phyloP scores from a whole-genome alignment of 2,329 filamentous ascomycete species.

The Alternaria sp. region DNA sequence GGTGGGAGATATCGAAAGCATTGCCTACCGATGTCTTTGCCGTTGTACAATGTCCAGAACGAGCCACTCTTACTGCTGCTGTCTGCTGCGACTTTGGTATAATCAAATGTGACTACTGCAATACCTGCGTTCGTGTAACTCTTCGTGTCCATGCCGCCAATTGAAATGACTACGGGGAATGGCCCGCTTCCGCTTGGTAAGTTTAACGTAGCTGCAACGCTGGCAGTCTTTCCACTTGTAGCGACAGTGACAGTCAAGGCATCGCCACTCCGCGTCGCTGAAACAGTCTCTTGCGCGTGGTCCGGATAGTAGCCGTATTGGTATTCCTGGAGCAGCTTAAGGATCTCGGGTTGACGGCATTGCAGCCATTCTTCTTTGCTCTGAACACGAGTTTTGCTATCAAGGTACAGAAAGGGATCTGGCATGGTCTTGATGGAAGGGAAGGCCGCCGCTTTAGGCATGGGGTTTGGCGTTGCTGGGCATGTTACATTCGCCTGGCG shows the following conservation, averaged over 20 bases:
- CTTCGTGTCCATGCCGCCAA: conserved; percentile 60
- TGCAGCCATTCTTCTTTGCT: conserved; percentile 60
- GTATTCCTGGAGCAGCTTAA: conserved; percentile 61
- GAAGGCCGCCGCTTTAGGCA: conserved; percentile 37
- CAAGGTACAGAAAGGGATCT: conserved; percentile 58
- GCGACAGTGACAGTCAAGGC: conserved; percentile 56
- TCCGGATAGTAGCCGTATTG: conserved; percentile 63
- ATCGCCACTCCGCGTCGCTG: conserved; percentile 58
- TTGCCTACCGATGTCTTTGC: conserved; percentile 57
- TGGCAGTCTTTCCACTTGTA: conserved; percentile 56
- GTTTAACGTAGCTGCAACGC: conserved; percentile 56
- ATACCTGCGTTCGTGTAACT: conserved; percentile 59
- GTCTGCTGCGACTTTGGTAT: conserved; percentile 59
- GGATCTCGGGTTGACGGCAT: conserved; percentile 62
- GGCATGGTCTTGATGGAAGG: conserved; percentile 49
- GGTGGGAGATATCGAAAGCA: too few relatives aligned
- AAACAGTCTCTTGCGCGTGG: conserved; percentile 58
- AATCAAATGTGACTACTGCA: conserved; percentile 61
- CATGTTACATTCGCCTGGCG: conserved; percentile 38
- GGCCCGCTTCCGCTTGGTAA: conserved; percentile 56
- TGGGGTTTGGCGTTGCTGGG: conserved; percentile 37
- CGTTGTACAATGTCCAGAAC: conserved; percentile 61
- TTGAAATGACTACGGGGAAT: conserved; percentile 58
- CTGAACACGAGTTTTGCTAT: conserved; percentile 55
- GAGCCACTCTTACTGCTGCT: conserved; percentile 61